A percentile compares a stretch with the other conserved stretches of the same genome.
These are phyloP conservation scores for Tuber aestivum DNA, from an alignment of 495 filamentous ascomycete genomes.

Conservation along the genomic window DNA sequence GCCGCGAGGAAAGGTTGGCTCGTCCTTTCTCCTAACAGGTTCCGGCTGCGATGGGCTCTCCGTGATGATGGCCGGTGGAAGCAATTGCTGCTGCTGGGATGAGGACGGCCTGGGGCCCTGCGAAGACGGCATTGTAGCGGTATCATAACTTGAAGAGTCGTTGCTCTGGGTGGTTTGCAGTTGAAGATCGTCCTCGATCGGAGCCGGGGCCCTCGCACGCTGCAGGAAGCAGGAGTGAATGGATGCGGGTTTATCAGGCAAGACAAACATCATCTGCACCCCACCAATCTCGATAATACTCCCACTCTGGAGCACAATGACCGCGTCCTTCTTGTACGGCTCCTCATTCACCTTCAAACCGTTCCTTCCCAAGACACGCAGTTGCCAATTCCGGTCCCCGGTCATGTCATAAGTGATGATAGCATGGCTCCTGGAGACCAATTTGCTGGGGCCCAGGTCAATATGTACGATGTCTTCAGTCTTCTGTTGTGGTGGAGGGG, in stretches of 20 bases:
- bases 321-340: constrained; percentile 58
- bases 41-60: constrained; percentile 28
- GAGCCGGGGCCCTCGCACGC: constrained; percentile 46
- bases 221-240: constrained; percentile 54
- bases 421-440: constrained; percentile 83
- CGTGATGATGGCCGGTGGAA: constrained; percentile 17
- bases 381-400: constrained; percentile 62
- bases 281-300: constrained; percentile 84
- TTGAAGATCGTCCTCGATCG: constrained; percentile 46
- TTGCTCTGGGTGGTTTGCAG: constrained; percentile 36
- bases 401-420: constrained; percentile 72
- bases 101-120: constrained; percentile 32
- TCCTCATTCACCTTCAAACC: constrained; percentile 73
- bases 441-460: constrained; percentile 87
- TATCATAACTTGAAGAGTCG: constrained; percentile 32
- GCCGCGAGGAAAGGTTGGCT: constrained; percentile 57
- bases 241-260: constrained; percentile 58
- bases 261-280: constrained; percentile 95
- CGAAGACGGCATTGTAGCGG: constrained; percentile 27
- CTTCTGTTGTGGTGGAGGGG: constrained; percentile 40
- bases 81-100: constrained; percentile 28
- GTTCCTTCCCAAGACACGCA: constrained; percentile 83
- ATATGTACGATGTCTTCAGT: constrained; percentile 60
- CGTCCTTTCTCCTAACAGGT: constrained; percentile 52
- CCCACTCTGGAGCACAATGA: constrained; percentile 65